Base-by-base conservation (phyloP, 2,329 filamentous ascomycete species). In the Curvularia verruculosa region DNA sequence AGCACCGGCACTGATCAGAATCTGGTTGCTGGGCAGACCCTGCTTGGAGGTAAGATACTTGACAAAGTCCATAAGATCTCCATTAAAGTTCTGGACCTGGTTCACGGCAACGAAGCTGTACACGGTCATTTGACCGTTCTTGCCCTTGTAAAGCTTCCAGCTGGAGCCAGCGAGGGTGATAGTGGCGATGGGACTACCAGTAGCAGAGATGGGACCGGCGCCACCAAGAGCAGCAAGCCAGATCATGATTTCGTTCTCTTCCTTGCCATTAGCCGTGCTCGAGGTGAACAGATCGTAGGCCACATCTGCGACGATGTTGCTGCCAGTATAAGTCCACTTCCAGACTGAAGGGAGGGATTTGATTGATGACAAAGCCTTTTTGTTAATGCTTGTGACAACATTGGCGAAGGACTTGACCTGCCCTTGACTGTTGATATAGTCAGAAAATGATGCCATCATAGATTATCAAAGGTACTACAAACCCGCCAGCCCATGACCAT, bases 201-300 rank as follows among this genome's bases (percentile, higher is more conserved):
- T 86, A 49, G 71, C 79, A 54, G 86, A 85, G 77, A 88, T 85
- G 23, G 85, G 84, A 5, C 84, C 84, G 1, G 83, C 84, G 49
- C 82, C 82, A 24, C 83, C 84, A 43, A 86, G 73, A 28, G 83
- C 83, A 3, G 78, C 82, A 44, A 87, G 78, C 86, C 87, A 89
- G 63, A 89, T 81, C 86, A 89, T 89, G 65, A 89, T 78, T 74
- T 89, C 87, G 67, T 85, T 87, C 64, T 84, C 78, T n/a, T 79
- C 69, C 45, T 62, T 69, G 40, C 77, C 79, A 28, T 75, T 74
- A 1, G 83, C 78, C 18, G 78, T 77, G 40, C 81, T 78, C 7
- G 78, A 77, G 15, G 85, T 85, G 75, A 88, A 88, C 49, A 88
- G 73, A 69, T 88, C 85, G 66, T 86, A 88, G 13, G 85, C 79